A percentile compares a stretch with the other conserved stretches of the same genome.
phyloP scores from a whole-genome alignment of 2,329 filamentous ascomycete species.

The Sporothrix variecibatus region DNA sequence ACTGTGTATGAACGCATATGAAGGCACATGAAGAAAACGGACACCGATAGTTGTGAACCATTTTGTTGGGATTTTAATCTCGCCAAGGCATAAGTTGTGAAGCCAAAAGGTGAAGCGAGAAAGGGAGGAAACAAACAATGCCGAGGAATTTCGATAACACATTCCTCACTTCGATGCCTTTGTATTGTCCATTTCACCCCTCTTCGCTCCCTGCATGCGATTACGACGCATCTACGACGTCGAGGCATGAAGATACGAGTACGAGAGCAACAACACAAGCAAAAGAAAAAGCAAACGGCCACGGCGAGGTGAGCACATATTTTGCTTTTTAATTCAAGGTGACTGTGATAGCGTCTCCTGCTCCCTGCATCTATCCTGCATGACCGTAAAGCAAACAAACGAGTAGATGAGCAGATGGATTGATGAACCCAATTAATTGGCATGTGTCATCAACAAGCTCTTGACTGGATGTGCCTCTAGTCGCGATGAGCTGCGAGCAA shows the following conservation, averaged over 20 bases:
- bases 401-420: background rate
- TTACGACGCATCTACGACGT: background rate
- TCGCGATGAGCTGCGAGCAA: background rate
- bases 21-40: background rate
- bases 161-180: background rate
- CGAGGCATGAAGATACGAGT: background rate
- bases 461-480: background rate
- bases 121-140: background rate
- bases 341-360: background rate
- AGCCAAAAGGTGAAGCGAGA: background rate
- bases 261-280: background rate
- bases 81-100: background rate
- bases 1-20: background rate
- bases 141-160: background rate
- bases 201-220: background rate
- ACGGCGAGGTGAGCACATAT: background rate
- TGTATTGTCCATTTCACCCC: no score
- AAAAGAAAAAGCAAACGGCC: background rate
- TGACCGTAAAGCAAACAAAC: background rate
- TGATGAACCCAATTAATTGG: background rate
- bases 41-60: background rate
- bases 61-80: slow-evolving; percentile 11
- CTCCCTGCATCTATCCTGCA: background rate
- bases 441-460: background rate
- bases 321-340: background rate